Base-by-base conservation (phyloP, 1,284 basidiomycete species). In the Rhodotorula mucilaginosa region DNA sequence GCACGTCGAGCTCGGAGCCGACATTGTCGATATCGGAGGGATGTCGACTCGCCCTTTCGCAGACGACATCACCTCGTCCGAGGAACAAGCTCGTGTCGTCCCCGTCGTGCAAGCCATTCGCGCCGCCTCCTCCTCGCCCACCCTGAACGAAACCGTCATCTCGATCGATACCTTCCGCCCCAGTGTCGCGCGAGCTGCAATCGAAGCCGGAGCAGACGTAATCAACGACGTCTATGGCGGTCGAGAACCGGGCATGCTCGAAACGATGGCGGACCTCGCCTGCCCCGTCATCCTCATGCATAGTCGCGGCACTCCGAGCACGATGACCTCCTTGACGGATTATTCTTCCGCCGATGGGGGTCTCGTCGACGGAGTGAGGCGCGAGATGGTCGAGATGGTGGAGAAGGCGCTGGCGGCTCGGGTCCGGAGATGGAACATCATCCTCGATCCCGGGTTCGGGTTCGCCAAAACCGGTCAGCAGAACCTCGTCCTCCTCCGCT, bases 211-310 rank as follows among this genome's bases (percentile, higher is more conserved):
- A 0, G 95, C 92, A 16, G 92, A 90, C 78, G 91, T 93, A 79
- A 91, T 99, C 83, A 98, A 99, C 82, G 96, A 99, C 78, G 93
- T 99, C 0, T 87, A 90, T 72, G 90, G 89, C 1, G 92, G 93
- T 72, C 84, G 86, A 18, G 91, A 91, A 0, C 49, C 81, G 77
- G 47, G 76, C 68, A 93, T 97, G 89, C 86, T 91, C 31, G 76
- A 81, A 6, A 81, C 89, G 26, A 89, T 90, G 58, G 85, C 88
- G 26, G 83, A 86, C 48, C 82, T 87, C 12, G 82, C 81, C n/a
- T 82, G 83, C 2, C 86, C 86, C 1, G 89, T 95, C 66, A 84
- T 99, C 13, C 83, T 98, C 64, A 98, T 98, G 96, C 97, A 99
- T 81, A 93, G 92, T 10, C 86, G 95, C 13, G 87, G 92, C 0